Conservation (phyloP, 2,329 filamentous ascomycete genomes). For the Talaromyces sp. region DNA sequence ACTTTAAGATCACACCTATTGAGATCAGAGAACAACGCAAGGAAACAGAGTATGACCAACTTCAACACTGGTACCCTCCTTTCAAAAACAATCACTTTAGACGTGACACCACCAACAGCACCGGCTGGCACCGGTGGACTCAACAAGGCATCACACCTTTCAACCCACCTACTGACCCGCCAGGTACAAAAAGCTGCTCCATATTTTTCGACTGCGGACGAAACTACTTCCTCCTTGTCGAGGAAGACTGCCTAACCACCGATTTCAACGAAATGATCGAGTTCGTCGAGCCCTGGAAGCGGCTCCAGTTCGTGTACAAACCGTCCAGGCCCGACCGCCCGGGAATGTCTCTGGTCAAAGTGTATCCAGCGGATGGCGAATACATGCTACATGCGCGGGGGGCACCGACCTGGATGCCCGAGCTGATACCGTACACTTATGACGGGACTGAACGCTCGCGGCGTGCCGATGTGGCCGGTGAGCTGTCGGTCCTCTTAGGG, state of each 20-base stretch:
- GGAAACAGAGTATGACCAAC: neutral
- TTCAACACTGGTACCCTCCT: conserved; percentile 6
- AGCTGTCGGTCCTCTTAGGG: conserved; percentile 7
- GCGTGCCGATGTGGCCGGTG: conserved; percentile 3
- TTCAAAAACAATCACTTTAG: neutral
- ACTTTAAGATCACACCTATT: conserved; percentile 12
- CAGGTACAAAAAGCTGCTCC: neutral
- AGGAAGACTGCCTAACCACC: neutral
- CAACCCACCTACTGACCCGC: neutral
- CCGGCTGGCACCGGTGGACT: conserved; percentile 10
- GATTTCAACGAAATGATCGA: neutral
- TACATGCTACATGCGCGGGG: neutral
- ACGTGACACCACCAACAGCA: neutral
- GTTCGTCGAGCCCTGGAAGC: neutral
- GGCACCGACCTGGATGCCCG: conserved; percentile 5
- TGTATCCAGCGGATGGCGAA: neutral
- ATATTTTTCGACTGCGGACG: conserved; percentile 11
- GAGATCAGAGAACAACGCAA: neutral
- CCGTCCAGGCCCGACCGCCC: neutral
- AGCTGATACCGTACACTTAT: conserved; percentile 9
- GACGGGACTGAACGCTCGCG: neutral
- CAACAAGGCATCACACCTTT: neutral
- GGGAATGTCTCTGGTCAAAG: neutral
- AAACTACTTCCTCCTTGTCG: conserved; percentile 4
- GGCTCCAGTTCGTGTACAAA: conserved; percentile 1